Base-by-base conservation (phyloP, 768 basidiomycete genomes). In the Pleurotus platypus region DNA sequence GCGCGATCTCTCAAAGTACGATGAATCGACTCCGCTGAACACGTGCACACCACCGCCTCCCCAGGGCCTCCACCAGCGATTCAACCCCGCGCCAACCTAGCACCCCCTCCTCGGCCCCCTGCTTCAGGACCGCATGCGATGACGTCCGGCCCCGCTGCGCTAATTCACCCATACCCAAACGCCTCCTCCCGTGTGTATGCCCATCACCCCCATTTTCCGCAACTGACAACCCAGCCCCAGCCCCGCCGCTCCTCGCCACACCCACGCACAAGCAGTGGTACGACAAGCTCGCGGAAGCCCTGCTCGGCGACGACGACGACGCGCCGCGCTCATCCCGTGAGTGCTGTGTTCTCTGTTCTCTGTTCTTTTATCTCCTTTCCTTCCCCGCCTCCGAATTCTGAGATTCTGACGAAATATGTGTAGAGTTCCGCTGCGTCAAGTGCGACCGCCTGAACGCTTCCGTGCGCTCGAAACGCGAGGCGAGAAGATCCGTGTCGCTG, bases 1-100 rank as follows among this genome's bases (percentile, higher is more conserved):
- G 24, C 86, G 90, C 53, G 92, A 89, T 63, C 78, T 99, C n/a
- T 93, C 96, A 67, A 84, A 86, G 57, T 98, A 97, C 64, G 96
- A 96, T 60, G 90, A 90, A 37, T 64, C 73, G 5, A 57, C 73
- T n/a, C 66, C 78, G 2, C 58, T 67, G 1, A 68, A 63, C 9
- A 20, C 20, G 20, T 20, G 20, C 8, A 39, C 78, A 1, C 75
- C 79, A 12, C 49, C 15, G 27, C 49, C 49, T 35, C 49, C 27
- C n/a, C 49, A 50, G 22, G 30, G 27, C 13, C 63, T 81, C 47
- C 79, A 79, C 27, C 76, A 69, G 62, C 71, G 79, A 7, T 58
- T 72, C 15, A 66, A 66, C n/a, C 59, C 64, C 16, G 60, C 58
- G 16, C 59, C 59, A 30, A 30, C 27, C 27, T 5, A 7, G 40